Evolutionary conservation across 108 stramenopile species (phyloP).

Genomic region (Hondaea fermentalgiana): DNA sequence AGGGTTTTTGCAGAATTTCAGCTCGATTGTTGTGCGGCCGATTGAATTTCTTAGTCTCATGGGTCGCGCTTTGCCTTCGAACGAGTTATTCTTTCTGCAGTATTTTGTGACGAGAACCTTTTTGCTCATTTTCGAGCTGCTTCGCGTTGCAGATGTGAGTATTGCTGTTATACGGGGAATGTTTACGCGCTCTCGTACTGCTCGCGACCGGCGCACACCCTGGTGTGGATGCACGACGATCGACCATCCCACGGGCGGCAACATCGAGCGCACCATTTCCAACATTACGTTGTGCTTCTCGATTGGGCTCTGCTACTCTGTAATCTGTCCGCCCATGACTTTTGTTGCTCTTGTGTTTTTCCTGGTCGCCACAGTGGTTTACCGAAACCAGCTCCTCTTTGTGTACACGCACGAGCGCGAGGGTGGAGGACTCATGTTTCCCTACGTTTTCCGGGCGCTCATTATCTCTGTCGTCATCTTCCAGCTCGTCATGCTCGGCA

Average conservation of each 20-base stretch:
- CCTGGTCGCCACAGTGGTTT: neutral
- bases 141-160: neutral
- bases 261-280: constrained; percentile 14
- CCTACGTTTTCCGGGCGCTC: neutral
- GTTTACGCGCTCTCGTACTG: neutral
- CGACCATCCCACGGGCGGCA: neutral
- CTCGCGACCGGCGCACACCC: neutral
- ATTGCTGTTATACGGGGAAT: neutral
- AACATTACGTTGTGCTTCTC: neutral
- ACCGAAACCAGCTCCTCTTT: neutral
- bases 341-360: neutral
- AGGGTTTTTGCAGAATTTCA: neutral
- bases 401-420: constrained; percentile 20
- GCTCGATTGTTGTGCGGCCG: neutral
- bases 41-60: neutral
- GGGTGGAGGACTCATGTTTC: neutral
- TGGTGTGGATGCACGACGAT: neutral
- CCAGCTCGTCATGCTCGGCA: constrained; percentile 8
- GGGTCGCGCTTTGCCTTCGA: neutral
- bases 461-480: neutral
- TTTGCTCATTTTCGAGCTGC: neutral
- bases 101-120: neutral
- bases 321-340: constrained; percentile 9
- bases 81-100: constrained; percentile 12
- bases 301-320: neutral